phyloP scores from a whole-genome alignment of 176 grass and related monocot genomes.

The Aegilops longissima region DNA sequence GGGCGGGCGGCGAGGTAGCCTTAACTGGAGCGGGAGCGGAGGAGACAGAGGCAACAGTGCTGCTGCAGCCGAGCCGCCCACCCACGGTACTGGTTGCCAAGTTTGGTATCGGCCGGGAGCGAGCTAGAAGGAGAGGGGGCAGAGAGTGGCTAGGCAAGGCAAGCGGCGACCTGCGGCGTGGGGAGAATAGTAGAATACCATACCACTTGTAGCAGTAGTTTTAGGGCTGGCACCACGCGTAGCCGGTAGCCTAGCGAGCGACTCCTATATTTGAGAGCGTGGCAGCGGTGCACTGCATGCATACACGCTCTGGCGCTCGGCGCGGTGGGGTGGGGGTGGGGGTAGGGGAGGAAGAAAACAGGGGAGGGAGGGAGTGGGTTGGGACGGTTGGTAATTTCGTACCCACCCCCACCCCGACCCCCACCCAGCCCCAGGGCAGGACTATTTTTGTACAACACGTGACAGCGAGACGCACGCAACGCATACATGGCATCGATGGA shows the following conservation, averaged over 20 bases:
- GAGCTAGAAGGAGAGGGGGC: neutral
- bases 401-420: slow-evolving; percentile 5
- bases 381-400: slow-evolving; percentile 25
- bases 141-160: neutral
- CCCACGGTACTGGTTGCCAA: neutral
- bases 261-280: neutral
- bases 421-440: neutral
- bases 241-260: neutral
- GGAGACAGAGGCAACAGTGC: neutral
- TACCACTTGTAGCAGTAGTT: neutral
- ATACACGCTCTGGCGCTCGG: neutral
- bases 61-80: neutral
- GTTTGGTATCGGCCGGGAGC: neutral
- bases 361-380: neutral
- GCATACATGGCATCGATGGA: neutral
- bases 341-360: neutral
- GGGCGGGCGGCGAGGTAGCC: neutral
- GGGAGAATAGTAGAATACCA: neutral
- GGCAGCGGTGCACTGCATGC: neutral
- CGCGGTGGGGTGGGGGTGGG: neutral
- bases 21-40: neutral
- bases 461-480: neutral
- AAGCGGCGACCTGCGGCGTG: neutral
- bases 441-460: neutral
- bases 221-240: neutral